Percentiles rank a stretch among this genome's conserved stretches.
These are phyloP conservation scores for Stylosanthes scabra DNA, from an alignment of 331 rosid species.

Conservation along the genomic window DNA sequence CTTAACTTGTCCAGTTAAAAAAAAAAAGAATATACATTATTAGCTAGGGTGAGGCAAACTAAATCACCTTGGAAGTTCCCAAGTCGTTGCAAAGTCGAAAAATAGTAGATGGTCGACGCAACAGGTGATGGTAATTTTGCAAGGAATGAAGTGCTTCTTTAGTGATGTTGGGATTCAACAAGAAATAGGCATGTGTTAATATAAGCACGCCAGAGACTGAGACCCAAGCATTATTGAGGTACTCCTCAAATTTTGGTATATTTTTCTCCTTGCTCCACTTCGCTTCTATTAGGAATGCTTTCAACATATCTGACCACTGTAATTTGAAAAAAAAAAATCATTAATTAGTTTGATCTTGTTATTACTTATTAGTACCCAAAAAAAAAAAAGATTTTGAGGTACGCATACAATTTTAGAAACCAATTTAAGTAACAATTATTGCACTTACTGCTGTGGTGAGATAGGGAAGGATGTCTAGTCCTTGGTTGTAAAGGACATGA, in stretches of 20 bases:
- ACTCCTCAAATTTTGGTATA: slow-evolving; percentile 47
- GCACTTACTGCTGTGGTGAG: slow-evolving; percentile 52
- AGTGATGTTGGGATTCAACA: slow-evolving; percentile 43
- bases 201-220: slow-evolving; percentile 51
- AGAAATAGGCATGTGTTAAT: slow-evolving; percentile 48
- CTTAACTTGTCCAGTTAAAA: too few species aligned
- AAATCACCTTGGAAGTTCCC: slow-evolving; percentile 53
- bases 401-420: too few species aligned
- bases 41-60: slow-evolving; percentile 2
- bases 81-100: slow-evolving; percentile 67
- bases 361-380: too few species aligned
- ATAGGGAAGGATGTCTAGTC: slow-evolving; percentile 48
- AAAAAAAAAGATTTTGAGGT: too few species aligned
- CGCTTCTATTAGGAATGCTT: slow-evolving; percentile 63
- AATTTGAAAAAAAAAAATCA: too few species aligned
- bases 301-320: slow-evolving; percentile 64
- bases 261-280: slow-evolving; percentile 49
- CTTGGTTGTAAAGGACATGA: slow-evolving; percentile 50
- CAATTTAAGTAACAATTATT: too few species aligned
- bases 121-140: slow-evolving; percentile 39
- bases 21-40: too few species aligned
- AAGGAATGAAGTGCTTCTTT: slow-evolving; percentile 45
- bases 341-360: too few species aligned
- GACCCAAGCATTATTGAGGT: slow-evolving; percentile 58
- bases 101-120: slow-evolving; percentile 49